Base-by-base conservation (phyloP, 306 rosid genomes). In the Dryas octopetala region DNA sequence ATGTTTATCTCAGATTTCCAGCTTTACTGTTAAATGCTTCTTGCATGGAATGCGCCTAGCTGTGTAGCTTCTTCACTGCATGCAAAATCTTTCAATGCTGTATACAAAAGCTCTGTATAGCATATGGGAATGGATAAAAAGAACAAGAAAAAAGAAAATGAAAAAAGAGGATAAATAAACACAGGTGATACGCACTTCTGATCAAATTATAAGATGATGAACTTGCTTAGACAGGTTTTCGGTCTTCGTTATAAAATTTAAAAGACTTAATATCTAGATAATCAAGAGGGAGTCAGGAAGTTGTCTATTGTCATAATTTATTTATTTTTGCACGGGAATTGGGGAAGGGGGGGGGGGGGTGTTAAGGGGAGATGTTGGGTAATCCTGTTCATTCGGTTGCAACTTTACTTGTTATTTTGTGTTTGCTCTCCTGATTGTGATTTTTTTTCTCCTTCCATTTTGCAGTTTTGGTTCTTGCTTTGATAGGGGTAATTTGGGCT, bases 401-500 rank as follows among this genome's bases (percentile, higher is more conserved):
- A 9, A 7, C 13, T 58, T 16, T 4, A 19, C 23, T 9, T 19
- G 13, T 8, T 58, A 11, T 26, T 58, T 23, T 58, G 60, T 54
- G 26, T 17, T 54, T 54, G 60, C 26, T 17, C 12, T 50, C 26
- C 51, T 53, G n/a, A 70, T 41, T 38, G 9, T 8, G 3, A 16
- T 26, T 32, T 11, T 19, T 9, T 44, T 73, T 23, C 38, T 1
- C 58, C 5, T 62, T 74, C 48, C 9, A 47, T 76, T 19, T 77
- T 84, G 85, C 88, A 84, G 88, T 66, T 52, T 63, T 71, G 60
- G 41, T 84, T 49, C 38, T 81, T 40, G 19, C 55, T 78, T 52
- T 78, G 68, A 5, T 60, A 38, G 88, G 79, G 6, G n/a, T 43
- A 44, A 50, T 58, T 46, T 84, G 46, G 79, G 79, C 51, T 23